Conservation (phyloP, 257 asterid species). For the Solanum dulcamara region DNA sequence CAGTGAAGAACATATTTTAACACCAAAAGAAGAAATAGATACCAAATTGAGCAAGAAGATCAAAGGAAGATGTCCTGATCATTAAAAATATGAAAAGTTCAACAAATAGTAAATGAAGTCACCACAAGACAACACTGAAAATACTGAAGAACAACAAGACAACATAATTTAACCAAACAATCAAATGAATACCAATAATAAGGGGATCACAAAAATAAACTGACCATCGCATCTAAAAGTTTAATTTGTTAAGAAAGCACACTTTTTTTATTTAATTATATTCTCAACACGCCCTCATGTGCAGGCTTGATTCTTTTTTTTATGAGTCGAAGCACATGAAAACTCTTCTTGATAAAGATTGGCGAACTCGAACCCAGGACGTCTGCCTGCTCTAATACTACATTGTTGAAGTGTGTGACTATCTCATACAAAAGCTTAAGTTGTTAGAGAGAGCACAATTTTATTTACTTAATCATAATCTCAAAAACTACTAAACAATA, state of each 20-base stretch:
- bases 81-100: neutral
- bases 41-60: neutral
- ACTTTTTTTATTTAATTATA: no score
- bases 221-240: neutral
- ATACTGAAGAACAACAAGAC: neutral
- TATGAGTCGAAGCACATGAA: neutral
- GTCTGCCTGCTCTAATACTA: neutral
- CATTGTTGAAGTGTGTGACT: no score
- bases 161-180: neutral
- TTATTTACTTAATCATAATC: neutral
- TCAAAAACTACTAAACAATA: neutral
- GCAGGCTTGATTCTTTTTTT: neutral
- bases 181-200: neutral
- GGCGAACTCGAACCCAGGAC: neutral
- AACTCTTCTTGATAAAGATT: neutral
- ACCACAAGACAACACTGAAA: neutral
- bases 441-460: no score
- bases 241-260: no score
- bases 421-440: no score
- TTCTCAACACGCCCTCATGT: neutral
- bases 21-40: neutral
- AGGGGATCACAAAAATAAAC: neutral
- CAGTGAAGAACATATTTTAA: neutral
- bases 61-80: neutral
- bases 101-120: neutral